Conservation (phyloP, 129 eudicot genomes). For the Flaveria robusta region DNA sequence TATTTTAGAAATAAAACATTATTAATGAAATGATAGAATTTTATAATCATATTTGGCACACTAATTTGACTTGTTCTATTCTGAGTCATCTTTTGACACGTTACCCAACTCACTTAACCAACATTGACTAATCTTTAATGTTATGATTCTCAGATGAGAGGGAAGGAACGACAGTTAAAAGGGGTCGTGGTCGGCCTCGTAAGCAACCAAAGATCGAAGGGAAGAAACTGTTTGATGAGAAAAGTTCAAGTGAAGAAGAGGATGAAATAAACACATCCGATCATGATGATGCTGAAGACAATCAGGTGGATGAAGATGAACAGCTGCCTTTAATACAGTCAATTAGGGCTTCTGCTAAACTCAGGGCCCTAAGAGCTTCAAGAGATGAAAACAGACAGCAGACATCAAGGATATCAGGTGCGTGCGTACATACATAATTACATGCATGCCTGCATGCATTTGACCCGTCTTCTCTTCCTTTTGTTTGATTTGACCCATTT, state of each 20-base stretch:
- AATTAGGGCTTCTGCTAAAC: slow-evolving; percentile 68
- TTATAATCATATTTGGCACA: background rate
- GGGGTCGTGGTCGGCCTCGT: slow-evolving; percentile 81
- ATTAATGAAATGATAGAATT: background rate
- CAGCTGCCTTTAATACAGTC: slow-evolving; percentile 71
- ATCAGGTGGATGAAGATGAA: slow-evolving; percentile 65
- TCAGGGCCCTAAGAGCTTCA: slow-evolving; percentile 57
- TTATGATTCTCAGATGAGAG: slow-evolving; percentile 56
- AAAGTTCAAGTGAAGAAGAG: slow-evolving; percentile 84
- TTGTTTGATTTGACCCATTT: too few species aligned
- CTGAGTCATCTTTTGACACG: background rate
- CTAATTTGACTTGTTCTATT: background rate
- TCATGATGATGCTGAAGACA: slow-evolving; percentile 58
- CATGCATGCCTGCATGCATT: background rate
- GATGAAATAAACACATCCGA: slow-evolving; percentile 64
- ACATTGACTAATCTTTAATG: background rate
- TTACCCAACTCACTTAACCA: background rate
- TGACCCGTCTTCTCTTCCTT: background rate
- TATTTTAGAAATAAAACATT: background rate
- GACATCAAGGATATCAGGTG: slow-evolving; percentile 50
- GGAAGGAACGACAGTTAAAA: slow-evolving; percentile 63
- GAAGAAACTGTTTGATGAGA: slow-evolving; percentile 79
- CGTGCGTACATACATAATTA: background rate
- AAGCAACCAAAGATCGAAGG: slow-evolving; percentile 63
- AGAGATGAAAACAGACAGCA: slow-evolving; percentile 50